Evolutionary conservation across 306 rosid genomes (phyloP).

Genomic region (Sicyos baderoa): DNA sequence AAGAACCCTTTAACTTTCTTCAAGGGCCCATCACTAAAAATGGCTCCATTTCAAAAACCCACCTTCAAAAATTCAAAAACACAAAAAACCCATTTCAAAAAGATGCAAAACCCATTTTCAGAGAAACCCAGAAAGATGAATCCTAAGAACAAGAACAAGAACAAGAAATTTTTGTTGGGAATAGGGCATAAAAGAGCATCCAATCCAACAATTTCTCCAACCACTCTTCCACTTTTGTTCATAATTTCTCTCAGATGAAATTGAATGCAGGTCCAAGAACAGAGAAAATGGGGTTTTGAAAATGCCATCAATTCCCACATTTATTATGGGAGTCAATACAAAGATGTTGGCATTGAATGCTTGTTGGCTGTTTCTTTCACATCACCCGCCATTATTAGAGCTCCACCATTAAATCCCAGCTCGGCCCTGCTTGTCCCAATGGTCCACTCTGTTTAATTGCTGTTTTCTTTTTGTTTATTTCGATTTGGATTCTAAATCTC

Average conservation of each 20-base stretch:
- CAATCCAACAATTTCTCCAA: constrained; percentile 25
- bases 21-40: constrained; percentile 23
- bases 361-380: constrained; percentile 24
- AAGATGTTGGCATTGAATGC: constrained; percentile 43
- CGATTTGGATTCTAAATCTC: constrained; percentile 6
- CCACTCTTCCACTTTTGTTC: neutral
- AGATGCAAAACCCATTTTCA: constrained; percentile 23
- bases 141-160: neutral
- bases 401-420: constrained; percentile 11
- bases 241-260: constrained; percentile 8
- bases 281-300: neutral
- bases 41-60: constrained; percentile 23
- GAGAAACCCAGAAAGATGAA: neutral
- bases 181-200: constrained; percentile 2
- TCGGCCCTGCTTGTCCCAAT: constrained; percentile 12
- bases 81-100: neutral
- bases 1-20: constrained; percentile 30
- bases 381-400: constrained; percentile 28
- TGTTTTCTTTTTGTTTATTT: neutral
- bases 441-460: constrained; percentile 4
- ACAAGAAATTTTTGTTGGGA: neutral
- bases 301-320: constrained; percentile 28
- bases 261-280: constrained; percentile 12
- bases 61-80: constrained; percentile 2
- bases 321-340: constrained; percentile 29